These are phyloP conservation scores for Malassezia sp. DNA, from an alignment of 1,284 basidiomycete genomes.

Conservation along the genomic window DNA sequence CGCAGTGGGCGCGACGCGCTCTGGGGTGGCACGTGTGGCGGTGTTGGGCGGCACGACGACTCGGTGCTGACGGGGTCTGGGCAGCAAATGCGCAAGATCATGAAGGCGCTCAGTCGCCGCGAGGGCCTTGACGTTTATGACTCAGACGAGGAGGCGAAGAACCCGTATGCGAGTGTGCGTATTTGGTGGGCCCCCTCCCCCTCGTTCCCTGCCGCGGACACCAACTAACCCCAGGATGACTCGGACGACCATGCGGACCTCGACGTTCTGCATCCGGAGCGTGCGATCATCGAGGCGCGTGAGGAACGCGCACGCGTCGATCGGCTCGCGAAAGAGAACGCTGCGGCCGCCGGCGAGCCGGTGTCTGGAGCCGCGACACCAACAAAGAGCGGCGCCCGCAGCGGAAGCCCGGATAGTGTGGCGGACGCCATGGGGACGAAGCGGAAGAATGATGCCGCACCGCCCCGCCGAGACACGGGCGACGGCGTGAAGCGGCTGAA, in stretches of 20 bases:
- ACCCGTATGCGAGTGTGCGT: slow-evolving; percentile 38
- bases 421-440: slow-evolving; percentile 11
- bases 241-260: slow-evolving; percentile 39
- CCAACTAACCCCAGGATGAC: no score
- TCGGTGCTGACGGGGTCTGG: slow-evolving; percentile 39
- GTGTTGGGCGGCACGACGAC: slow-evolving; percentile 21
- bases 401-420: neutral
- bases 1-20: slow-evolving; percentile 23
- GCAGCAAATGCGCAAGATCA: slow-evolving; percentile 46
- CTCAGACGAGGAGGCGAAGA: slow-evolving; percentile 39
- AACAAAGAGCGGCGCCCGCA: neutral
- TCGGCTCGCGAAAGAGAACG: slow-evolving; percentile 19
- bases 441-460: slow-evolving; percentile 23
- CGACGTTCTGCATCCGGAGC: slow-evolving; percentile 43
- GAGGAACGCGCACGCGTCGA: slow-evolving; percentile 32
- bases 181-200: no score
- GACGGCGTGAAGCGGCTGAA: neutral
- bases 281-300: slow-evolving; percentile 39
- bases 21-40: slow-evolving; percentile 1
- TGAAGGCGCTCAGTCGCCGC: slow-evolving; percentile 37
- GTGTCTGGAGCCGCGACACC: neutral
- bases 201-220: no score
- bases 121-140: slow-evolving; percentile 43
- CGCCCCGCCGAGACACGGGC: slow-evolving; percentile 16
- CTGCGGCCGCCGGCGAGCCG: slow-evolving; percentile 5